Evolutionary conservation across 306 rosid genomes (phyloP).

Genomic region (Vicia sativa): DNA sequence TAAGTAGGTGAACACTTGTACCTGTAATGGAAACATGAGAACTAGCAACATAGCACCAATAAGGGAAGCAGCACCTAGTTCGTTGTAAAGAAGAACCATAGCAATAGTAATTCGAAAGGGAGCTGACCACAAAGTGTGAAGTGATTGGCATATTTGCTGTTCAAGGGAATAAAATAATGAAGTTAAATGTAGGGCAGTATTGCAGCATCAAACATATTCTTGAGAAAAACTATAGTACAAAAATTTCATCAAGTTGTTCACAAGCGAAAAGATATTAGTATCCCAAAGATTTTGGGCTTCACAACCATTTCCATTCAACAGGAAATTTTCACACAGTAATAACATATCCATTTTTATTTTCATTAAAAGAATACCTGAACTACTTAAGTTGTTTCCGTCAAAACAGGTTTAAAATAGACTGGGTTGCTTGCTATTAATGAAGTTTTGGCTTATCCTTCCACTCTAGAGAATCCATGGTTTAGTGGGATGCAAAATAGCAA

Average conservation of each 20-base stretch:
- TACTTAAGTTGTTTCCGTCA: conserved; percentile 11
- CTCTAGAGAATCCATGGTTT: not conserved
- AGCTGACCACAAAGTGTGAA: conserved; percentile 90
- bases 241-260: conserved; percentile 30
- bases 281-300: conserved; percentile 12
- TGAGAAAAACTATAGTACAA: conserved; percentile 11
- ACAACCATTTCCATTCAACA: conserved; percentile 14
- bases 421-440: conserved; percentile 15
- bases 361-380: conserved; percentile 15
- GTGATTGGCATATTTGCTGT: conserved; percentile 84
- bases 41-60: conserved; percentile 74
- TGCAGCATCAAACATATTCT: conserved; percentile 28
- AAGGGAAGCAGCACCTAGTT: conserved; percentile 92
- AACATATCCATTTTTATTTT: conserved; percentile 10
- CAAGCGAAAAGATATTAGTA: not conserved
- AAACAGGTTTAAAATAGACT: conserved; percentile 5
- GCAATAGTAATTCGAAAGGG: conserved; percentile 76
- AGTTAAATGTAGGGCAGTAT: conserved; percentile 16
- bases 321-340: not conserved
- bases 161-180: conserved; percentile 20
- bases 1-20: conserved; percentile 24
- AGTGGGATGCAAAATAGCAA: conserved; percentile 4
- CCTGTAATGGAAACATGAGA: conserved; percentile 82
- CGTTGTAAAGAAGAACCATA: conserved; percentile 81
- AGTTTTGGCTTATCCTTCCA: conserved; percentile 27